Base-by-base conservation (phyloP, 148 eudicot genomes). In the Rhododendron ovatum region DNA sequence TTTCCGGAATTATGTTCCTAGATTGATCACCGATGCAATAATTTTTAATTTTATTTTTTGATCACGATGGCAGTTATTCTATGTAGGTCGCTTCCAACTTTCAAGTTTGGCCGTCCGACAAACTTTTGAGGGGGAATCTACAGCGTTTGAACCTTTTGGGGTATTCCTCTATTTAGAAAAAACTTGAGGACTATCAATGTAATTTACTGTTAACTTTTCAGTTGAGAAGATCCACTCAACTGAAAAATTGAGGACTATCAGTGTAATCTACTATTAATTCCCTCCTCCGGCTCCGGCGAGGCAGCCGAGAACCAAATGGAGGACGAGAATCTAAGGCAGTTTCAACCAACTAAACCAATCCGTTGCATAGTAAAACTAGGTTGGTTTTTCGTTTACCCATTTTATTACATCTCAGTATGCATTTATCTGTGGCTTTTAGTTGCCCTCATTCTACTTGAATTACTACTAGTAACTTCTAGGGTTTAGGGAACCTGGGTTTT, bases 351-450 rank as follows among this genome's bases (percentile, higher is more conserved):
- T 7, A 92, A 90, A 82, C 91, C 91, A 73, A 84, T 93, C 71
- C 93, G 96, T 26, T 95, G 96, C 92, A 95, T 95, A 86, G 93
- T 95, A 89, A 95, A 95, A 86, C 90, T 95, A 45, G 98, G 98
- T 95, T 79, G 69, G 90, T 83, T 4, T 28, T 80, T 9, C 11
- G 9, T 41, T 80, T 5, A 59, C 17, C 3, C 47, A 73, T 47
- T 55, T 39, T 18, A 2, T 30, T 26, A 1, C 10, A 13, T 59
- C 33, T 17, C 26, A 14, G 35, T 39, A 22, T 53, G 13, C 51
- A 48, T 37, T 77, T 63, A 48, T 28, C 26, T 12, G 17, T 39
- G 33, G 41, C 48, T 47, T 65, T 48, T 48, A 22, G 7, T 26
- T 57, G 47, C 65, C 18, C 65, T 53, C 0, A 12, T 17, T 51